These are phyloP conservation scores for Geotrichum phurueaensis DNA, from an alignment of 1,139 yeast genomes.

Conservation along the genomic window DNA sequence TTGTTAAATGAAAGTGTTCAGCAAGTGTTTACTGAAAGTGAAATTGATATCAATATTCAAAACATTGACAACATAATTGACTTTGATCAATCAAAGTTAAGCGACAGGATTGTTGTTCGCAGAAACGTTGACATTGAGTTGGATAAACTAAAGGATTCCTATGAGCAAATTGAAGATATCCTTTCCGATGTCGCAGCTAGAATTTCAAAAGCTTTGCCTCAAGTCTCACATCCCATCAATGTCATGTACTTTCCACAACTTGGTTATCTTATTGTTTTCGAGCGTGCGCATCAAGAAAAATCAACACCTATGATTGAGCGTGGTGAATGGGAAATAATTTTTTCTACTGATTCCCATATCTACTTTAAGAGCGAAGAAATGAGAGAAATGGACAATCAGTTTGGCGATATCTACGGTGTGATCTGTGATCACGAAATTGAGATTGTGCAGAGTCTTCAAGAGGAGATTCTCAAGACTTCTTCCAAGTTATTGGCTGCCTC, in stretches of 20 bases:
- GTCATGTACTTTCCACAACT: constrained; percentile 44
- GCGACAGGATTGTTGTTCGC: constrained; percentile 32
- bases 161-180: constrained; percentile 37
- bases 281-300: constrained; percentile 8
- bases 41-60: constrained; percentile 16
- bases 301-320: constrained; percentile 18
- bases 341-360: constrained; percentile 37
- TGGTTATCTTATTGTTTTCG: constrained; percentile 37
- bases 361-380: constrained; percentile 38
- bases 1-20: neutral
- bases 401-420: constrained; percentile 41
- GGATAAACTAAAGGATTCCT: constrained; percentile 34
- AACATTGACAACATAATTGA: constrained; percentile 33
- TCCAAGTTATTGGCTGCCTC: constrained; percentile 24
- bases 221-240: constrained; percentile 26
- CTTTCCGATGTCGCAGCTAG: constrained; percentile 30
- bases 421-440: constrained; percentile 41
- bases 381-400: constrained; percentile 35
- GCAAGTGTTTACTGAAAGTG: constrained; percentile 18
- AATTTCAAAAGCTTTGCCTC: constrained; percentile 21
- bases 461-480: constrained; percentile 27
- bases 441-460: constrained; percentile 36
- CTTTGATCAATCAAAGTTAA: constrained; percentile 35
- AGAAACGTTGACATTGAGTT: constrained; percentile 34
- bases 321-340: constrained; percentile 37